These are phyloP conservation scores for Solanum microdontum DNA, from an alignment of 257 asterid genomes.

Conservation along the genomic window DNA sequence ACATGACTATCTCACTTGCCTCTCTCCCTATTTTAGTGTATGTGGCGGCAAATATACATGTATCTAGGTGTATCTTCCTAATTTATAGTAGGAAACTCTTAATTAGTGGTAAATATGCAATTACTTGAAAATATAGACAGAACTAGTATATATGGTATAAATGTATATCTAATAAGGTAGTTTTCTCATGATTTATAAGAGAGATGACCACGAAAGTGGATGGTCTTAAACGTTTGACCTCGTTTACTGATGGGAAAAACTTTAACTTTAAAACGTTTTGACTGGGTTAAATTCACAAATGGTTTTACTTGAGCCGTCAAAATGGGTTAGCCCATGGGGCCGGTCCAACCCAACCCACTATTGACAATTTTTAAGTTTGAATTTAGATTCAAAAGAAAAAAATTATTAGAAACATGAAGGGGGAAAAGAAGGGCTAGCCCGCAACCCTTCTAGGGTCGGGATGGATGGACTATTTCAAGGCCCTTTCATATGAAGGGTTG, in stretches of 20 bases:
- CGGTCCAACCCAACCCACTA: too few relatives aligned
- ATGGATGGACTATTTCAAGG: too few relatives aligned
- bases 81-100: neutral
- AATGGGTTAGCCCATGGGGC: too few relatives aligned
- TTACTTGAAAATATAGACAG: too few relatives aligned
- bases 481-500: too few relatives aligned
- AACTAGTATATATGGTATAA: neutral
- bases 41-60: neutral
- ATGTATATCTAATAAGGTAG: too few relatives aligned
- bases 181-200: neutral
- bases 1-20: rapidly evolving
- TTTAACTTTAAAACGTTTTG: neutral
- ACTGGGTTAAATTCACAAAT: too few relatives aligned
- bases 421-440: too few relatives aligned
- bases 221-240: neutral
- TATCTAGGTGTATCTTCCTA: neutral
- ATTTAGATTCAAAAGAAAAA: too few relatives aligned
- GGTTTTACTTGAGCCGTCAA: neutral
- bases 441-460: too few relatives aligned
- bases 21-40: neutral
- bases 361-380: too few relatives aligned
- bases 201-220: neutral
- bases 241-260: neutral
- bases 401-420: too few relatives aligned
- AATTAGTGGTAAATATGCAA: neutral